Evolutionary conservation across 2,329 filamentous ascomycete species (phyloP).

Genomic region (Fusarium coicis): DNA sequence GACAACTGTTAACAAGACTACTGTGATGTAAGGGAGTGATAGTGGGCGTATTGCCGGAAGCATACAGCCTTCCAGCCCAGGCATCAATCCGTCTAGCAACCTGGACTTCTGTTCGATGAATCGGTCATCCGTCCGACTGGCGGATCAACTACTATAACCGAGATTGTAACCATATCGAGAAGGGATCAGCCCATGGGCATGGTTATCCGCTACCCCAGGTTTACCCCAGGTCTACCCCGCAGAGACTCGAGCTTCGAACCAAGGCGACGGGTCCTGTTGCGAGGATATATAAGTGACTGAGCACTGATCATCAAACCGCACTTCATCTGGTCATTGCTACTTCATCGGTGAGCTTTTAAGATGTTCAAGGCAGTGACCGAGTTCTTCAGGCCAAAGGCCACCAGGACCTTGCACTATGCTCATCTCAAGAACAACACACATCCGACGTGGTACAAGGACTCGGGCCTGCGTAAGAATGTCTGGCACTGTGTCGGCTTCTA

Average conservation of each 20-base stretch:
- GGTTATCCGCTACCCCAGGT: conserved; percentile 18
- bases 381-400: conserved; percentile 26
- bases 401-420: conserved; percentile 18
- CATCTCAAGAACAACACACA: conserved; percentile 30
- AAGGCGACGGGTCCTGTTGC: no score
- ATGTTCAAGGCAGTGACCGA: conserved; percentile 13
- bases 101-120: not conserved
- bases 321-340: not conserved
- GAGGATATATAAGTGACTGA: conserved; percentile 1
- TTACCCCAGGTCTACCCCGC: conserved; percentile 23
- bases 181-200: not conserved
- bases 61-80: not conserved
- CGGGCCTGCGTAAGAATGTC: conserved; percentile 19
- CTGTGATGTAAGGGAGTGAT: not conserved
- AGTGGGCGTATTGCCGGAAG: not conserved
- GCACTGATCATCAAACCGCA: not conserved
- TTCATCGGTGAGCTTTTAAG: not conserved
- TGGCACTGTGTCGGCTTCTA: conserved; percentile 33
- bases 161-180: not conserved
- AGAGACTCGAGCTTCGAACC: not conserved
- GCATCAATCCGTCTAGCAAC: not conserved
- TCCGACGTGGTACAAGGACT: conserved; percentile 27
- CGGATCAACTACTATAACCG: not conserved
- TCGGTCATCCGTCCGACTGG: conserved; percentile 3
- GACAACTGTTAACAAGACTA: fast-evolving